Evolutionary conservation across 176 grass and related monocot genomes (phyloP), one percentile per base, ranked within the genome.

Genomic region (Cenchrus purpureus): DNA sequence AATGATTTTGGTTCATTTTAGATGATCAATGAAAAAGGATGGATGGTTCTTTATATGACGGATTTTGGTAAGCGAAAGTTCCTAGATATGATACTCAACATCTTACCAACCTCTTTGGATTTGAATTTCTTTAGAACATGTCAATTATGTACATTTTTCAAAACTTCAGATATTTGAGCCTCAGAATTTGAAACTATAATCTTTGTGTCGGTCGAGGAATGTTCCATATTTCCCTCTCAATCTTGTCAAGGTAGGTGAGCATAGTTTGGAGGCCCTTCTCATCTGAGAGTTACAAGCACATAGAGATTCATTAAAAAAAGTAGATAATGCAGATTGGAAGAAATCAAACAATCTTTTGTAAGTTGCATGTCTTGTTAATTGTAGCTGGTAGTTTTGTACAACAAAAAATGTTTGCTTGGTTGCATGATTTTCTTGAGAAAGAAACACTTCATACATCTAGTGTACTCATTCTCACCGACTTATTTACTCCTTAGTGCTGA

Each of bases 231-330:
- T 82, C 88, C 54, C 76, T 80, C 66, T 94, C 92, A 10, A 91
- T 87, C 92, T 84, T 91, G 44, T 89, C 79, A 22, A 89, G 86
- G 49, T 84, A 94, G 51, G 43, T 19, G 10, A 81, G 61, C 89
- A 89, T 91, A 11, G 61, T 68, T 45, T 78, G 76, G 61, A 91
- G 65, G 32, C 86, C 86, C 76, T 52, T 75, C 12, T 94, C 80
- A 22, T 94, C 92, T 94, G 92, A 80, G 56, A 66, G 17, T 67
- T 75, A 80, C 4, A 67, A 79, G 29, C 15, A 67, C 10, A 42
- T 3, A 37, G 8, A 60, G 77, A 79, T 66, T 66, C 17, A 54
- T 52, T 32, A 59, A 54, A 74, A 74, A 74, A 6, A 45, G 14
- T 8, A 51, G 28, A 1, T 25, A 7, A 22, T 49, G 8, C 9